phyloP scores from a whole-genome alignment of 805 yeast species.

The Nematodospora valgi region DNA sequence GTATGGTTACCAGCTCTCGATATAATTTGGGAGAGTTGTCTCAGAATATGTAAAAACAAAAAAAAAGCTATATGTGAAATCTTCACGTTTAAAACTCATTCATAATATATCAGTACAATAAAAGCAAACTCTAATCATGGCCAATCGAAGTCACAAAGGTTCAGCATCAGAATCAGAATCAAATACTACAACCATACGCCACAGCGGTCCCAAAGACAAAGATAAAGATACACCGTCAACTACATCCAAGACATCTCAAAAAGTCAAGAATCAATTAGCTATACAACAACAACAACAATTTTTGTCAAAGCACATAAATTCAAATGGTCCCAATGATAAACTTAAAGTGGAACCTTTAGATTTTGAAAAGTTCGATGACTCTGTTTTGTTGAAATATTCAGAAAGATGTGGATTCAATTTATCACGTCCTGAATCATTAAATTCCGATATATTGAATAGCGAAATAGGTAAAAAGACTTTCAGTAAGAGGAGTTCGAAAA shows the following conservation, averaged over 20 bases:
- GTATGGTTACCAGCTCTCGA: too few species aligned
- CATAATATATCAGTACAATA: too few species aligned
- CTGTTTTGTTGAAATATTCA: slow-evolving; percentile 67
- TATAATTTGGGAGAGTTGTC: too few species aligned
- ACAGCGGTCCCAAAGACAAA: background rate
- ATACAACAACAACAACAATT: slow-evolving; percentile 69
- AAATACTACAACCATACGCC: too few species aligned
- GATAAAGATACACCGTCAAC: slow-evolving; percentile 9
- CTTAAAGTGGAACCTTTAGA: slow-evolving; percentile 59
- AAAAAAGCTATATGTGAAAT: too few species aligned
- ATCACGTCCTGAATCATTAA: slow-evolving; percentile 60
- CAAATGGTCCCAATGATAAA: slow-evolving; percentile 66
- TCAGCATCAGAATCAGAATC: slow-evolving; percentile 36
- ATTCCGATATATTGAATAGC: slow-evolving; percentile 68
- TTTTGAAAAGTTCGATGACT: slow-evolving; percentile 60
- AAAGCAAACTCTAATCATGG: too few species aligned
- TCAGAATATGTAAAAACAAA: too few species aligned
- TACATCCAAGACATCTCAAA: slow-evolving; percentile 13
- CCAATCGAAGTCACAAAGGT: slow-evolving; percentile 21
- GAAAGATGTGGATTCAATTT: slow-evolving; percentile 52
- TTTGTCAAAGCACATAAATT: slow-evolving; percentile 63
- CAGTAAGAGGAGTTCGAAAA: slow-evolving; percentile 21
- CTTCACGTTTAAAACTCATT: background rate
- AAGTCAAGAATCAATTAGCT: slow-evolving; percentile 57
- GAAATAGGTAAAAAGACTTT: slow-evolving; percentile 71